Percentiles rank a stretch among this genome's conserved stretches.
Evolutionary conservation across 352 stramenopile species (phyloP).

Genomic region (Phytophthora litchii): DNA sequence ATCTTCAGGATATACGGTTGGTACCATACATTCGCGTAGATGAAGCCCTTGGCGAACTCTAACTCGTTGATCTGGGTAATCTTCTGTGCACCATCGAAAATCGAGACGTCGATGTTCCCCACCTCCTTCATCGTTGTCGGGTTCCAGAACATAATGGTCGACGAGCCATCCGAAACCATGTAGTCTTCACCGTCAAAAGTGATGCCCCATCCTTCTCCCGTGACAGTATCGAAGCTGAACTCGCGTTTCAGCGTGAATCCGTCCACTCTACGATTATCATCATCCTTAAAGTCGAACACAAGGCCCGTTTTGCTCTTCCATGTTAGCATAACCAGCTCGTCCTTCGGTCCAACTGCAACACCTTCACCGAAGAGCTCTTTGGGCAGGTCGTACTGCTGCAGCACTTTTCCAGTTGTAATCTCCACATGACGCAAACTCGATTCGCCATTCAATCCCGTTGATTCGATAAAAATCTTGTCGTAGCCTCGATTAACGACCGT

Average conservation of each 20-base stretch:
- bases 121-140: conserved; percentile 72
- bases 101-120: conserved; percentile 71
- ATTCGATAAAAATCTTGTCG: conserved; percentile 92
- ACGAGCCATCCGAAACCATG: conserved; percentile 91
- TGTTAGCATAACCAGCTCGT: conserved; percentile 91
- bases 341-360: conserved; percentile 73
- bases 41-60: conserved; percentile 90
- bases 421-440: conserved; percentile 90
- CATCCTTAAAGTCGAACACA: conserved; percentile 74
- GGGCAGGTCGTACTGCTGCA: conserved; percentile 63
- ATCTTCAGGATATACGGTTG: conserved; percentile 93
- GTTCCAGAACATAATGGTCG: conserved; percentile 93
- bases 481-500: conserved; percentile 55
- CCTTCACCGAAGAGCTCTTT: conserved; percentile 91
- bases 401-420: conserved; percentile 81
- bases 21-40: conserved; percentile 97
- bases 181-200: conserved; percentile 73
- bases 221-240: conserved; percentile 81
- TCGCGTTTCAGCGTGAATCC: conserved; percentile 49
- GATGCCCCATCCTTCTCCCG: conserved; percentile 94
- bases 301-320: conserved; percentile 90
- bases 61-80: conserved; percentile 93
- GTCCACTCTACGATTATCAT: conserved; percentile 25
- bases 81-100: conserved; percentile 37
- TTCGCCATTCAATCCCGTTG: conserved; percentile 87